Evolutionary conservation across 1,139 yeast genomes (phyloP).

Genomic region (Debaryomyces coudertii): DNA sequence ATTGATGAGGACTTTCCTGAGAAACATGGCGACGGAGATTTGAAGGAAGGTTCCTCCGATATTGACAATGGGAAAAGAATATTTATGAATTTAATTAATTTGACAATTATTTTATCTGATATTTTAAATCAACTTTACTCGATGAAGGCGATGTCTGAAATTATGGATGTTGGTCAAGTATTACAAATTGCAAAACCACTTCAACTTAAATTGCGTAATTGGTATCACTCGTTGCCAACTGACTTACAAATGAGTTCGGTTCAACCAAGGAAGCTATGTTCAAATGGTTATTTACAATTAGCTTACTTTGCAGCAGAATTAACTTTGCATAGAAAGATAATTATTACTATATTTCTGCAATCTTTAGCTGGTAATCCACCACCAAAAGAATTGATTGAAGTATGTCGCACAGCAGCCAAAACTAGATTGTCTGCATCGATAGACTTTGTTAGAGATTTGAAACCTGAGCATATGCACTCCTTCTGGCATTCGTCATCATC

Average conservation of each 20-base stretch:
- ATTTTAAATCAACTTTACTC: slow-evolving; percentile 73
- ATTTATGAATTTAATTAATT: slow-evolving; percentile 68
- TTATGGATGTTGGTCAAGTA: slow-evolving; percentile 64
- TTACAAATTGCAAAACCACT: slow-evolving; percentile 80
- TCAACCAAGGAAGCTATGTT: slow-evolving; percentile 61
- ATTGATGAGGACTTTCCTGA: slow-evolving; percentile 78
- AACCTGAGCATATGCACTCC: slow-evolving; percentile 80
- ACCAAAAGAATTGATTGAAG: slow-evolving; percentile 58
- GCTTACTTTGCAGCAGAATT: slow-evolving; percentile 89
- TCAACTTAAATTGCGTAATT: slow-evolving; percentile 73
- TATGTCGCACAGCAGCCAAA: slow-evolving; percentile 83
- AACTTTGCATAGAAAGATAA: slow-evolving; percentile 78
- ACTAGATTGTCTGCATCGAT: slow-evolving; percentile 80
- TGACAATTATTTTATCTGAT: slow-evolving; percentile 72
- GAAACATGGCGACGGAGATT: slow-evolving; percentile 58
- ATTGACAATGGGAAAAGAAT: slow-evolving; percentile 72
- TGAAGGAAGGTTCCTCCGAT: slow-evolving; percentile 65
- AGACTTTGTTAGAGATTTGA: slow-evolving; percentile 74
- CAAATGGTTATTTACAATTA: slow-evolving; percentile 76
- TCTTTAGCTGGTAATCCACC: slow-evolving; percentile 46
- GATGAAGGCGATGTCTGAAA: slow-evolving; percentile 60
- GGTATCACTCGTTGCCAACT: slow-evolving; percentile 82
- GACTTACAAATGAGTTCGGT: slow-evolving; percentile 67
- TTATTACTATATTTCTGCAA: slow-evolving; percentile 56
- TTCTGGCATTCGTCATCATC: slow-evolving; percentile 89